Percentiles rank a stretch among this genome's conserved stretches.
Conservation (phyloP, 192 early-diverging fungal genomes). For the Diversispora epigaea region DNA sequence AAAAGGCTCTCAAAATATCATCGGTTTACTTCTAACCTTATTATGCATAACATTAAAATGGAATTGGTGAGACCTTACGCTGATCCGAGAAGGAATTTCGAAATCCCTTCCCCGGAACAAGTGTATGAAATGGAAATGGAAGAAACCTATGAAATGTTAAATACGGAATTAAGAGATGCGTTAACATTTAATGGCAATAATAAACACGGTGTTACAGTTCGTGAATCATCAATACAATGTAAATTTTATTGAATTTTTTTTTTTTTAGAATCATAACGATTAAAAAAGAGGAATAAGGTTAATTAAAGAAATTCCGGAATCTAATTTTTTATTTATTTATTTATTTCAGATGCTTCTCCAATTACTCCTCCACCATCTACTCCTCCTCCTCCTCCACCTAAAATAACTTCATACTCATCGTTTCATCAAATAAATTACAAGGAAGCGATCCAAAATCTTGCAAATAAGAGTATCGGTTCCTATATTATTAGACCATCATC, state of each 20-base stretch:
- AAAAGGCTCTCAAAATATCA: slow-evolving; percentile 73
- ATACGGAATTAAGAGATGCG: slow-evolving; percentile 65
- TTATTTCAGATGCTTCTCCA: background rate
- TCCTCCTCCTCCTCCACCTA: slow-evolving; percentile 47
- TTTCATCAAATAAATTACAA: slow-evolving; percentile 74
- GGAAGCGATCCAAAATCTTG: slow-evolving; percentile 74
- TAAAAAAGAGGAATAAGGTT: background rate
- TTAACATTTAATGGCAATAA: background rate
- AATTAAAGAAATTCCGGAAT: background rate
- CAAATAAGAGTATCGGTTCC: slow-evolving; percentile 65
- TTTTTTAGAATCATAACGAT: background rate
- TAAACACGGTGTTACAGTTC: background rate
- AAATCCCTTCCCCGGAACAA: slow-evolving; percentile 52
- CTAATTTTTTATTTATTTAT: background rate
- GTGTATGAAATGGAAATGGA: slow-evolving; percentile 74
- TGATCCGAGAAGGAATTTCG: slow-evolving; percentile 67
- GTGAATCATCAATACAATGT: background rate
- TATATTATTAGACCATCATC: slow-evolving; percentile 90
- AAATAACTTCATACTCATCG: slow-evolving; percentile 58
- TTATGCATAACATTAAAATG: slow-evolving; percentile 80
- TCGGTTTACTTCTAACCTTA: slow-evolving; percentile 76
- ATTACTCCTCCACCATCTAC: background rate
- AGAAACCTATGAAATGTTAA: slow-evolving; percentile 72
- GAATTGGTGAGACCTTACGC: slow-evolving; percentile 82
- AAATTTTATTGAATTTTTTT: background rate